phyloP scores from a whole-genome alignment of 1,139 yeast species.

The Zygotorulaspora mrakii region DNA sequence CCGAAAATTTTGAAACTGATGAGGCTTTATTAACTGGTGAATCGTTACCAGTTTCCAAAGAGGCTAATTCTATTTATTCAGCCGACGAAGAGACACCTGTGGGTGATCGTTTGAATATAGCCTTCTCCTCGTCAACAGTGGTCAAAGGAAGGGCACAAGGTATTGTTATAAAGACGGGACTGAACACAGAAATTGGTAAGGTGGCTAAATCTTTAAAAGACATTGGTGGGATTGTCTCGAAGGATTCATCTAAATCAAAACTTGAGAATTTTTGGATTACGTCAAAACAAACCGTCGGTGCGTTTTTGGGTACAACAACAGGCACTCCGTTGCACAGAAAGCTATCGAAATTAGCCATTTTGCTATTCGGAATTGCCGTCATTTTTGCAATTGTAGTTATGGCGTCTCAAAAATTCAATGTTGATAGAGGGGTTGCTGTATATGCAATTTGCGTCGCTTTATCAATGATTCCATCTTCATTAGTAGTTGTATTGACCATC shows the following conservation, averaged over 20 bases:
- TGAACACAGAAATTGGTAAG: conserved; percentile 85
- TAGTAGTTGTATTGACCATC: conserved; percentile 95
- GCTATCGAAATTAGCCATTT: conserved; percentile 90
- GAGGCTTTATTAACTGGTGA: conserved; percentile 96
- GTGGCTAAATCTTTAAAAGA: conserved; percentile 88
- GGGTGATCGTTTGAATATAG: conserved; percentile 70
- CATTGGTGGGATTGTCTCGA: conserved; percentile 71
- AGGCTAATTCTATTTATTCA: conserved; percentile 39
- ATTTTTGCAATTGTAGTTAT: conserved; percentile 86
- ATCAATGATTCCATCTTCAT: conserved; percentile 97
- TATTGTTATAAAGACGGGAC: conserved; percentile 83
- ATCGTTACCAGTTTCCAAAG: conserved; percentile 76
- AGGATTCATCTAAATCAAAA: conserved; percentile 46
- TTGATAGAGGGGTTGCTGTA: conserved; percentile 95
- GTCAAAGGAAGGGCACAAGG: conserved; percentile 94
- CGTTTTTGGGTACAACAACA: conserved; percentile 66
- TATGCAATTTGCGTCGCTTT: conserved; percentile 93
- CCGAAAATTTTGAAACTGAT: conserved; percentile 78
- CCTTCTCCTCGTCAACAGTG: conserved; percentile 94
- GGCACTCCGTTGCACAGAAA: conserved; percentile 94
- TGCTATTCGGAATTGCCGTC: conserved; percentile 73
- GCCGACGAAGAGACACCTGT: conserved; percentile 46
- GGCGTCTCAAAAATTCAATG: conserved; percentile 78
- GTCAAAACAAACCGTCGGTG: conserved; percentile 52
- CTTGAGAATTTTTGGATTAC: conserved; percentile 39